Evolutionary conservation across 768 basidiomycete species (phyloP).

Genomic region (Rhizopogon rudus): DNA sequence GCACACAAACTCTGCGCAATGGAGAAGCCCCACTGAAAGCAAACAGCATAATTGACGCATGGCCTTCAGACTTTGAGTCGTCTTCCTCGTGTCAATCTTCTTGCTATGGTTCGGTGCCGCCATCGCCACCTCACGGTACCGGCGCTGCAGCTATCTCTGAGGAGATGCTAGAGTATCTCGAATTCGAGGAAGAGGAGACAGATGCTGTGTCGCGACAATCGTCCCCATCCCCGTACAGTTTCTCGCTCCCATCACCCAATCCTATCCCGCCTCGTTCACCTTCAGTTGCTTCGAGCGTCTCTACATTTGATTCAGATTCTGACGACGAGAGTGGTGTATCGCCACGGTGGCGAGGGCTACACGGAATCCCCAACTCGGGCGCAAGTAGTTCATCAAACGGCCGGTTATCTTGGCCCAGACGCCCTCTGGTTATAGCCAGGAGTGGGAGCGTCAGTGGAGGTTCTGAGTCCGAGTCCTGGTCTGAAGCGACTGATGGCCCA

Average conservation of each 20-base stretch:
- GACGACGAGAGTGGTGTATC: conserved; percentile 12
- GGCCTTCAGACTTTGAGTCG: neutral
- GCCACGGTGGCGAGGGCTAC: neutral
- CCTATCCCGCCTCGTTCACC: conserved; percentile 14
- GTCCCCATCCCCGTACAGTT: conserved; percentile 19
- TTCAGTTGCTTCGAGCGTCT: conserved; percentile 4
- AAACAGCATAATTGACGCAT: conserved; percentile 7
- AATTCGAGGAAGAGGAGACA: neutral
- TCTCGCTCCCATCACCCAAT: conserved; percentile 13
- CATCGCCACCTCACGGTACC: conserved; percentile 12
- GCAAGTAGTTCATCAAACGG: neutral
- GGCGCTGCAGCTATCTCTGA: conserved; percentile 4
- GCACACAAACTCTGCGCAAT: conserved; percentile 38
- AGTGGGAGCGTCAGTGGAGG: conserved; percentile 9
- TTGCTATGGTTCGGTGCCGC: conserved; percentile 10
- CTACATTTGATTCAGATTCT: conserved; percentile 2
- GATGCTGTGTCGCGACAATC: neutral
- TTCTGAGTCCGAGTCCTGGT: conserved; percentile 19
- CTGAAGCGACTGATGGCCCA: conserved; percentile 17
- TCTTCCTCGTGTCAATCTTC: conserved; percentile 15
- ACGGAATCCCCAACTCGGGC: neutral
- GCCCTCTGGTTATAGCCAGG: neutral
- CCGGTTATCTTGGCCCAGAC: neutral
- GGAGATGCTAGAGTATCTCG: conserved; percentile 6
- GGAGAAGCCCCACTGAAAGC: conserved; percentile 10